Conservation (phyloP, 768 basidiomycete species). For the Hirschioporus abietinus region DNA sequence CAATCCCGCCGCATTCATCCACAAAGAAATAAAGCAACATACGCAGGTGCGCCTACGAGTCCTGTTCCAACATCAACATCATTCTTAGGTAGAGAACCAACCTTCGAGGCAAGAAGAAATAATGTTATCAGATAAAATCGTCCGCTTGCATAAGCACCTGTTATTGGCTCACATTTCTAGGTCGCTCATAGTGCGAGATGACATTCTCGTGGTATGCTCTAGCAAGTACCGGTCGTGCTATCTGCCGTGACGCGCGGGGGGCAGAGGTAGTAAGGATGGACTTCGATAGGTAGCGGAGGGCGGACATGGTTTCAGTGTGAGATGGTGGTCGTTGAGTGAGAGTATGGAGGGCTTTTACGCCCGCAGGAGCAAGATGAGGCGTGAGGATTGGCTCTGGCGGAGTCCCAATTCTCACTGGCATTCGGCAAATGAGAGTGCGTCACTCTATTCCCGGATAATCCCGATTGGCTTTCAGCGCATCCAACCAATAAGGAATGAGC, state of each 20-base stretch:
- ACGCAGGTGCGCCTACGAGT: slow-evolving; percentile 96
- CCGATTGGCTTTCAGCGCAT: not conserved
- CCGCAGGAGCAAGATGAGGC: not conserved
- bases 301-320: slow-evolving; percentile 40
- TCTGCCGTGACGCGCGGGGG: slow-evolving; percentile 37
- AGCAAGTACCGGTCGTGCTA: slow-evolving; percentile 45
- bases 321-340: slow-evolving; percentile 33
- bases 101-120: slow-evolving; percentile 43
- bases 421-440: not conserved
- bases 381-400: not conserved
- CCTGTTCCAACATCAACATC: slow-evolving; percentile 94
- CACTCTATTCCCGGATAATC: not conserved
- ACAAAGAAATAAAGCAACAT: slow-evolving; percentile 28
- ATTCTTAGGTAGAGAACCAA: slow-evolving; percentile 91
- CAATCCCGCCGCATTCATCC: not conserved
- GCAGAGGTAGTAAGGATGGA: slow-evolving; percentile 39
- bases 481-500: not conserved
- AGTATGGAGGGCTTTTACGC: slow-evolving; percentile 5
- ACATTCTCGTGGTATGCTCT: slow-evolving; percentile 95
- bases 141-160: slow-evolving; percentile 12
- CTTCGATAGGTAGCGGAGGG: slow-evolving; percentile 24
- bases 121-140: slow-evolving; percentile 56
- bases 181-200: slow-evolving; percentile 95
- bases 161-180: slow-evolving; percentile 75
- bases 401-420: not conserved